Evolutionary conservation across 1,139 yeast genomes (phyloP), one percentile per base, ranked within the genome.

Genomic region (Geotrichum carabidarum): DNA sequence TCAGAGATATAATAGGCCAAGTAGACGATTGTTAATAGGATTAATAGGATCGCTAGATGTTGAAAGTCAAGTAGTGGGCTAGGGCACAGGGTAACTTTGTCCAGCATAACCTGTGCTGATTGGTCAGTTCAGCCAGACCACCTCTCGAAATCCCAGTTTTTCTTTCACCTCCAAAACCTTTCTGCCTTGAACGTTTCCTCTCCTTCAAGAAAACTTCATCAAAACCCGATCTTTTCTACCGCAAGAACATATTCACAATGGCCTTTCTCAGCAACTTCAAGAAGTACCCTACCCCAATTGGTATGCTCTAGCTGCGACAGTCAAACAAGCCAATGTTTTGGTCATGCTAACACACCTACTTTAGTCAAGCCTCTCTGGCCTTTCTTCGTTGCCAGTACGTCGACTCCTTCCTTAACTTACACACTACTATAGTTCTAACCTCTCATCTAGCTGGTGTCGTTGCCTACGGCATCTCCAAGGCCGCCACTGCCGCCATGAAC

Each of bases 301-400:
- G 66, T 63, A 62, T 44, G 66, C 62, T 30, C 18, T 27, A 14
- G 15, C 27, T 9, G 34, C 12, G 15, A 18, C 14, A 6, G 4
- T 15, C 27, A 22, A 22, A 22, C 27, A 22, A 3, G 27, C 5
- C 27, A 22, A 22, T 22, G 27, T 43, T 43, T 12, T 27, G 18
- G 7, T 9, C 18, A 17, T 30, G 35, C 51, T 51, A 51, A 51
- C 42, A 14, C 42, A 35, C 15, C n/a, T 34, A 5, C 34, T 56
- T 37, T 61, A 65, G 65, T 80, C 67, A 82, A 80, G 73, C 80
- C 80, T 66, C 80, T 78, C 76, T 82, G 86, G 86, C 86, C 86
- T 63, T 80, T 82, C 71, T 79, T 81, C 65, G 76, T 75, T 63
- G 85, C 84, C 64, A 82, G 84, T 72, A 70, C 56, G 75, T 70